Base-by-base conservation (phyloP, 176 grass and related monocot species). In the Carex pumila region DNA sequence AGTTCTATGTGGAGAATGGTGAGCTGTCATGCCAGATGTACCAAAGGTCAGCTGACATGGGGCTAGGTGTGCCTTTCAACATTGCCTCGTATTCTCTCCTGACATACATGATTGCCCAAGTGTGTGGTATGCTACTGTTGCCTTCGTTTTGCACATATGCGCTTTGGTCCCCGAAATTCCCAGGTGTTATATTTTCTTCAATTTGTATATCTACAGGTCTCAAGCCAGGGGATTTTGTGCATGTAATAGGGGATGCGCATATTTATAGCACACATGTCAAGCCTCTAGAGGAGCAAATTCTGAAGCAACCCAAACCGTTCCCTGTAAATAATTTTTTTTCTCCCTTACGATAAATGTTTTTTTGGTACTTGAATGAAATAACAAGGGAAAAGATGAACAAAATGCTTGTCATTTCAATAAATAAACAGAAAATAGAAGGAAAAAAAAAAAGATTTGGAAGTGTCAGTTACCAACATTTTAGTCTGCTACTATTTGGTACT, bases 1-100 rank as follows among this genome's bases (percentile, higher is more conserved):
- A 97, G 92, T 97, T 94, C 83, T 94, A 90, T n/a, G 90, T 97
- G 15, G 90, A 92, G 65, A 91, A 92, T 29, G 90, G 89, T 50
- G 95, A 97, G 65, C 10, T 97, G 74, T 97, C 92, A 43, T 97
- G 95, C 79, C 95, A 94, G 81, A 97, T 97, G 92, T 97, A 97
- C 81, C 92, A 94, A 74, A 89, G 90, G 14, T 97, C 95, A 65
- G 95, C 95, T 64, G 95, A 97, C 43, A 93, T 97, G 89, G 95
- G 95, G 12, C 88, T 97, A 66, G 94, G 94, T 47, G 88, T 97
- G 62, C 92, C 95, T 88, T 97, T 94, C 84, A 92, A 94, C 77
- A 94, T 94, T 29, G 95, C 90, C 22, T 92, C 92, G 2, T 94
- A 94, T 82, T 92, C 92, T 52, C 92, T 94, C 72, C 85, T 97